Percentiles rank a stretch among this genome's conserved stretches.
Conservation (phyloP, 108 stramenopile genomes). For the Aureococcus anophagefferens region DNA sequence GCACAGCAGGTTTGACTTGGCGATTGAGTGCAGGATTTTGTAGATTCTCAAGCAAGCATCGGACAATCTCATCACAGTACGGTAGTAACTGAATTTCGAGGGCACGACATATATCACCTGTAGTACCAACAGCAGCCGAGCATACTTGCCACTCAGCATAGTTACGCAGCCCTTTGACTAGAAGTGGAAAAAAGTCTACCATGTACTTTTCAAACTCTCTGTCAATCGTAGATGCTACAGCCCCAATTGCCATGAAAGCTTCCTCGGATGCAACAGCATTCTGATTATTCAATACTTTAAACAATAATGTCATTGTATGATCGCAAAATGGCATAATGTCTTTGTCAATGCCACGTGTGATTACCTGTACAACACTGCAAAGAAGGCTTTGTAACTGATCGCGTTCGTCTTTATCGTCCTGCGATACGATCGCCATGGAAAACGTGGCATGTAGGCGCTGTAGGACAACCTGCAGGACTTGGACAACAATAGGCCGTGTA, state of each 20-base stretch:
- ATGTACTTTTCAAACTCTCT: conserved; percentile 84
- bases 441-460: conserved; percentile 66
- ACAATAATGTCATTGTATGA: conserved; percentile 63
- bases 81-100: conserved; percentile 68
- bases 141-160: conserved; percentile 84
- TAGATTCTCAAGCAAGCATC: conserved; percentile 67
- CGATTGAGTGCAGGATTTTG: conserved; percentile 70
- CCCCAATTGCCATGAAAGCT: conserved; percentile 76
- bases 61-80: conserved; percentile 81
- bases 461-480: conserved; percentile 63
- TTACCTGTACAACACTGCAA: conserved; percentile 68
- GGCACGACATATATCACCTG: conserved; percentile 83
- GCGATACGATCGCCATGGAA: conserved; percentile 52
- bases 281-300: conserved; percentile 73
- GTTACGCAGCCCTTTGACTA: conserved; percentile 71
- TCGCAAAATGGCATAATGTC: conserved; percentile 66
- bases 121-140: conserved; percentile 76
- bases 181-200: conserved; percentile 60
- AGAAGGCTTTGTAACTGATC: conserved; percentile 59
- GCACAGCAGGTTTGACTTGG: conserved; percentile 83
- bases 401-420: conserved; percentile 74
- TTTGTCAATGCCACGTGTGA: conserved; percentile 60
- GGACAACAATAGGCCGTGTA: conserved; percentile 44
- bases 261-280: conserved; percentile 82
- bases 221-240: conserved; percentile 70